Evolutionary conservation across 176 grass and related monocot genomes (phyloP), one percentile per base, ranked within the genome.

Genomic region (Dendrocalamus sinicus): DNA sequence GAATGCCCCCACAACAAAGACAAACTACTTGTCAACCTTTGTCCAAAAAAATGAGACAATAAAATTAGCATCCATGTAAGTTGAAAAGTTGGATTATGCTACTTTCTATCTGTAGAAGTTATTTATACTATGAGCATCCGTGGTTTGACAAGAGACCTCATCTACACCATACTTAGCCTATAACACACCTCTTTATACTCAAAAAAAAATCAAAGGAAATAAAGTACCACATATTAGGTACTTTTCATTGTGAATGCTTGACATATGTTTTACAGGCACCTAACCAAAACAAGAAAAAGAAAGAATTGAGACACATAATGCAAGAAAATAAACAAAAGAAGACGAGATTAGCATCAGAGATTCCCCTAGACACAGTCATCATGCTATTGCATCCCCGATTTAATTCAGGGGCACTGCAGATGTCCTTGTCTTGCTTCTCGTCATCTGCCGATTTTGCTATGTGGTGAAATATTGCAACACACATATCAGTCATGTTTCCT

Each of bases 291-390:
- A 67, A 9, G 6, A 43, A 52, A 3, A 39, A 12, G 19, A 20
- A 66, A 16, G 28, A 32, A 23, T 26, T 61, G 26, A 43, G 7
- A 55, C 13, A 69, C 14, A 13, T 13, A 39, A 39, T 83, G 37
- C 52, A 71, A 19, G 20, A n/a, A 72, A 86, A 46, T n/a, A 53
- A 73, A 61, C 59, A 24, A 61, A 12, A 12, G n/a, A 12, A 12
- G n/a, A 28, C 64, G 1, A 20, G 23, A 69, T 45, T 23, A 53
- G 28, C 60, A 86, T 90, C 30, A 54, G 64, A 78, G 78, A 91
- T 91, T 88, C 75, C 78, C 89, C 84, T 86, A 82, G 83, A 90
- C 53, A 14, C 43, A 64, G 79, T 83, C 84, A 78, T 77, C 84
- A 90, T 48, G 19, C 41, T 73, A 37, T 58, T 58, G n/a, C 12